These are phyloP conservation scores for Pseudozyma thailandica DNA, from an alignment of 1,284 basidiomycete genomes.

Conservation along the genomic window DNA sequence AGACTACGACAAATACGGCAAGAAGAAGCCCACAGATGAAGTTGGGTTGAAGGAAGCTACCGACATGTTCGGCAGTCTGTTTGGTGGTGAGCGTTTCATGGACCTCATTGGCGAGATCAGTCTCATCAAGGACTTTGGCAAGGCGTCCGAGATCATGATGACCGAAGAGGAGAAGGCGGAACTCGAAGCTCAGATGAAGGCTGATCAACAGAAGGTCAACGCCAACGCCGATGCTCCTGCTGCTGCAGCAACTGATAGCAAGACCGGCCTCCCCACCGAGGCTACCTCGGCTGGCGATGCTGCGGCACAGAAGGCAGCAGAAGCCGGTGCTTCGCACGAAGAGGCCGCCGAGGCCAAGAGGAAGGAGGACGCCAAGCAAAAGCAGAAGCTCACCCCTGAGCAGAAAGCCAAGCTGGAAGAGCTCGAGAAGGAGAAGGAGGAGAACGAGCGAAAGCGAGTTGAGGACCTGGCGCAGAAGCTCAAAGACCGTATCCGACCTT, in stretches of 20 bases:
- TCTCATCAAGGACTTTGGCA: conserved; percentile 67
- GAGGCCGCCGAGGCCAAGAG: conserved; percentile 54
- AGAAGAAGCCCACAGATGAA: conserved; percentile 71
- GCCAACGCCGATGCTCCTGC: conserved; percentile 29
- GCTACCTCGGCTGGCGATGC: conserved; percentile 42
- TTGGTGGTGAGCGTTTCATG: conserved; percentile 67
- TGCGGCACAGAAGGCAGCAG: conserved; percentile 60
- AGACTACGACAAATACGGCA: conserved; percentile 95
- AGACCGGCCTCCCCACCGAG: conserved; percentile 32
- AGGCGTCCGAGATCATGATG: conserved; percentile 70
- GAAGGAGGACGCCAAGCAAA: conserved; percentile 70
- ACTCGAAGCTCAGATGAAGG: conserved; percentile 78
- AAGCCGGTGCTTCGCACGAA: conserved; percentile 53
- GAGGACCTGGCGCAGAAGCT: conserved; percentile 64
- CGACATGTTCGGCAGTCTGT: conserved; percentile 68
- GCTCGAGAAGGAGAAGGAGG: conserved; percentile 67
- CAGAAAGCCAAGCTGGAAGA: conserved; percentile 71
- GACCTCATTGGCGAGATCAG: conserved; percentile 68
- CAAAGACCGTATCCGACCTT: conserved; percentile 67
- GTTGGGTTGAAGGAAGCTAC: conserved; percentile 67
- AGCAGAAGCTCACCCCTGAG: conserved; percentile 78
- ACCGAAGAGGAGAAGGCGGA: conserved; percentile 91
- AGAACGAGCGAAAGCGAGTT: conserved; percentile 64
- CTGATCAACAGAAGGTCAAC: conserved; percentile 52
- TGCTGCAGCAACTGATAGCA: conserved; percentile 29